Base-by-base conservation (phyloP, 257 asterid species). In the Scutellaria minor region DNA sequence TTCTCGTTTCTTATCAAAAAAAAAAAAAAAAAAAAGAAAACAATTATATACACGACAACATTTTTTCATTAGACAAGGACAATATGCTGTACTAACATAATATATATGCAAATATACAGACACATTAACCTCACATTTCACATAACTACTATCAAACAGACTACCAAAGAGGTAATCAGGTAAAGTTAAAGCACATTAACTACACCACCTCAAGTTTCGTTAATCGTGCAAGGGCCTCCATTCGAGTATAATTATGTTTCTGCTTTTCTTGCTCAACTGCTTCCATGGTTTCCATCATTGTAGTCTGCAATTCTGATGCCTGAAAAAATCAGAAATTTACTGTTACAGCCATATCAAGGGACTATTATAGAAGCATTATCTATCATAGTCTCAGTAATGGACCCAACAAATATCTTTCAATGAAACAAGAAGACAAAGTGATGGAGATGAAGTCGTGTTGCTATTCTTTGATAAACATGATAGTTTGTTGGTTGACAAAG, bases 181-280 rank as follows among this genome's bases (percentile, higher is more conserved):
- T 24, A 24, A 24, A 24, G 27, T 24, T 24, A 24, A 67, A 66
- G 78, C 18, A 76, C 50, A 61, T 72, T 57, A 76, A 67, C 39
- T 24, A 71, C 58, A 75, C 15, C 58, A 92, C 99, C 97, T 92
- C 99, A 68, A 88, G 90, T 75, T 87, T 90, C 18, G 95, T 86
- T 73, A 95, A 77, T 64, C 88, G 89, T 24, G 89, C 64, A 40
- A 92, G 87, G 80, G 88, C 92, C 80, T 91, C 95, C 97, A 92
- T 95, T 68, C 99, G 90, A 61, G 99, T 95, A 81, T 81, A 78
- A 60, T 95, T 95, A 80, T 95, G 99, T 67, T 95, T 92, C 82
- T 85, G 95, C 89, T 92, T 89, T 88, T 95, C 99, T 51, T 88
- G 61, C 44, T 95, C 99, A 80, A 85, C 99, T 68, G 99, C 98